These are phyloP conservation scores for Candida suzukii DNA, from an alignment of 805 yeast species.

Conservation along the genomic window DNA sequence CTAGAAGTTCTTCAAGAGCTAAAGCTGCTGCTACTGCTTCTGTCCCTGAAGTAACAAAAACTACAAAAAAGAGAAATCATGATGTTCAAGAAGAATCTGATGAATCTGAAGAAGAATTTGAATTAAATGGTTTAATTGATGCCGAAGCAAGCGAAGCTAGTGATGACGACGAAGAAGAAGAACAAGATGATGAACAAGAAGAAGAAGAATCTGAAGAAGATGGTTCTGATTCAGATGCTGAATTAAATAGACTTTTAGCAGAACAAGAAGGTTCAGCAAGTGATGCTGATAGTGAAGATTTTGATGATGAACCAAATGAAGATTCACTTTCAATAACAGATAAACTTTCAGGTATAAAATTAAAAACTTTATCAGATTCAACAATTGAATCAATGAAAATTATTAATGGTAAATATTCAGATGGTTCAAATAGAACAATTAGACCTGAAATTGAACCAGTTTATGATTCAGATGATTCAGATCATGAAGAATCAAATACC, in stretches of 20 bases:
- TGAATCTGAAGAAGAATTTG: conserved; percentile 14
- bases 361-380: conserved; percentile 41
- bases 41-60: background rate
- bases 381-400: conserved; percentile 24
- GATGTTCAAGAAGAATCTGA: conserved; percentile 10
- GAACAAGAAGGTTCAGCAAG: conserved; percentile 26
- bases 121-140: conserved; percentile 27
- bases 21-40: background rate
- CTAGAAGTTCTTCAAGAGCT: background rate
- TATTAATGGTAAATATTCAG: conserved; percentile 50
- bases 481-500: conserved; percentile 71
- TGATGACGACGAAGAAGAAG: conserved; percentile 17
- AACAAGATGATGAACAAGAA: conserved; percentile 27
- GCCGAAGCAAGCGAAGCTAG: conserved; percentile 16
- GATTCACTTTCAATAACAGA: conserved; percentile 46
- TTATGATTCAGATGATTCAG: conserved; percentile 94
- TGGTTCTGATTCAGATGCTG: conserved; percentile 52
- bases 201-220: conserved; percentile 20
- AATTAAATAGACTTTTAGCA: conserved; percentile 53
- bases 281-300: conserved; percentile 27
- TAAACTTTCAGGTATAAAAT: conserved; percentile 44
- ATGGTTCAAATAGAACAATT: conserved; percentile 72
- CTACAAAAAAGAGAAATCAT: background rate
- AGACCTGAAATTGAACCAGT: conserved; percentile 89
- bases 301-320: conserved; percentile 48